Conservation (phyloP, 1,139 yeast genomes). For the Hansenula lynferdii region DNA sequence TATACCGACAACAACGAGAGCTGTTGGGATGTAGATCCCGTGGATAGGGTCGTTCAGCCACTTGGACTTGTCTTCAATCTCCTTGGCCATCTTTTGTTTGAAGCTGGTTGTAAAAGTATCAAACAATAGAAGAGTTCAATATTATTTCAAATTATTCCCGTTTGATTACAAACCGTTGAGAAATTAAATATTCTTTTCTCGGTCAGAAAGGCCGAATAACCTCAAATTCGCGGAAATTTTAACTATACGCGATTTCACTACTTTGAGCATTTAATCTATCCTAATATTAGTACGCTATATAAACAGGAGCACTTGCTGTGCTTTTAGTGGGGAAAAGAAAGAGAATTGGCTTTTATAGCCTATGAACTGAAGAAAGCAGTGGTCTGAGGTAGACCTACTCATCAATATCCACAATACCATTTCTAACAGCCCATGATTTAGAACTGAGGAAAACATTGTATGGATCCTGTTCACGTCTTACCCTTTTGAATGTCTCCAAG, state of each 20-base stretch:
- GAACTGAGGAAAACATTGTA: conserved; percentile 76
- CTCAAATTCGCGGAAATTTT: no score
- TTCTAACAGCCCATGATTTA: conserved; percentile 71
- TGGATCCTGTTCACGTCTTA: conserved; percentile 72
- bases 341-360: no score
- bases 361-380: no score
- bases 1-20: conserved; percentile 57
- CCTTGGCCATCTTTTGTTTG: background rate
- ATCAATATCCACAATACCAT: conserved; percentile 50
- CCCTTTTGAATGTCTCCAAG: conserved; percentile 50
- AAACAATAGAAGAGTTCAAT: no score
- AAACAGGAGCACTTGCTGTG: no score
- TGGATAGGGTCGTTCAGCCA: conserved; percentile 57
- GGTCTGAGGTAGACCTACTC: no score
- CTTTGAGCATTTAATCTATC: no score
- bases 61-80: conserved; percentile 12
- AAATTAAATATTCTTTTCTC: background rate
- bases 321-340: no score
- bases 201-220: background rate
- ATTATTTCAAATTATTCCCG: background rate
- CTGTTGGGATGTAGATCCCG: conserved; percentile 66
- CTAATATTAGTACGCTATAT: no score
- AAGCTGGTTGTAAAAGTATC: no score
- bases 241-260: no score
- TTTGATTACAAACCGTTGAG: conserved; percentile 1